phyloP scores from a whole-genome alignment of 495 filamentous ascomycete genomes.

The Acidomyces sp. region DNA sequence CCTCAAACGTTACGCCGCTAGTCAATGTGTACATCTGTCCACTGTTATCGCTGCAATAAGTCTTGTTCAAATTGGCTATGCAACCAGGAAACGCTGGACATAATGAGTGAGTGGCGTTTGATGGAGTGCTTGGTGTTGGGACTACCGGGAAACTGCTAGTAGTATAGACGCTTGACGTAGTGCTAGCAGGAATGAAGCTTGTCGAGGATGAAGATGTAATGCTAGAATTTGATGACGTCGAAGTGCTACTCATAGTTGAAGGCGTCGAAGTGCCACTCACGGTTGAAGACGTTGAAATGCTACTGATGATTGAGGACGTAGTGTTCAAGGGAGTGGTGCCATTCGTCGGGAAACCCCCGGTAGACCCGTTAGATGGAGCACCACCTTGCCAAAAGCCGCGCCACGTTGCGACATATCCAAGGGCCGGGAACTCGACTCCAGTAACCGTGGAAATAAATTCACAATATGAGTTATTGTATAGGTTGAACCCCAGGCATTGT shows the following conservation, averaged over 20 bases:
- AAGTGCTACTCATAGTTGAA: slow-evolving; percentile 1
- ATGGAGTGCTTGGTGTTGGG: no score
- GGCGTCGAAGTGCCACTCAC: not conserved
- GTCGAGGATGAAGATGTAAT: no score
- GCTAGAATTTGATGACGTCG: no score
- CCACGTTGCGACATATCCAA: not conserved
- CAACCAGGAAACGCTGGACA: slow-evolving; percentile 3
- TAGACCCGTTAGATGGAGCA: not conserved
- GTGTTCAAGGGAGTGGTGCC: slow-evolving; percentile 1
- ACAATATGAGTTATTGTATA: not conserved
- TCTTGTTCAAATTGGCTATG: no score
- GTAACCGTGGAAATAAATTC: not conserved
- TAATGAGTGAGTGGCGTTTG: slow-evolving; percentile 1
- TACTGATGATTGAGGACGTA: not conserved
- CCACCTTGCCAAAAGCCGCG: slow-evolving; percentile 1
- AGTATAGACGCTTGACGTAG: no score
- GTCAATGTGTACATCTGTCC: slow-evolving; percentile 6
- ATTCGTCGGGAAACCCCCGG: slow-evolving; percentile 1
- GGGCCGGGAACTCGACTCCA: not conserved
- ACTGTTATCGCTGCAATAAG: not conserved
- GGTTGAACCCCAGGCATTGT: not conserved
- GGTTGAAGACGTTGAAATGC: not conserved
- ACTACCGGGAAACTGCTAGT: no score
- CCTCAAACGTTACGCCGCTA: slow-evolving; percentile 5
- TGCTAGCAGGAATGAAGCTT: no score